A percentile compares a stretch with the other conserved stretches of the same genome.
Conservation (phyloP, 306 rosid species). For the Quercus wislizeni region DNA sequence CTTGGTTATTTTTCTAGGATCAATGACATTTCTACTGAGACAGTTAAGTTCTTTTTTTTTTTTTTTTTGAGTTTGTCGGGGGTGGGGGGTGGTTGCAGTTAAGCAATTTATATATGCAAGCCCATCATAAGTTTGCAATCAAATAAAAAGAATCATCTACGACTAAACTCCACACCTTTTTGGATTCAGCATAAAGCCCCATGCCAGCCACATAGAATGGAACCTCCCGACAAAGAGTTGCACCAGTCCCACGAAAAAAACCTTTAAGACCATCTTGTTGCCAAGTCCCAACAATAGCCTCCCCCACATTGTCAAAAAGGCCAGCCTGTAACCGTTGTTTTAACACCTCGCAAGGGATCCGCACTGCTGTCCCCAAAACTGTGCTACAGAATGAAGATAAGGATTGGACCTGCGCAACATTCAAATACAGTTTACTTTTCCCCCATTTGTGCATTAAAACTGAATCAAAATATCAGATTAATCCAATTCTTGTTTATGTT, state of each 20-base stretch:
- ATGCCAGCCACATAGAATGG: slow-evolving; percentile 99
- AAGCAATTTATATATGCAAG: not conserved
- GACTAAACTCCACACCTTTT: slow-evolving; percentile 56
- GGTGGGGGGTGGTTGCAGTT: no score
- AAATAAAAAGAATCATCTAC: not conserved
- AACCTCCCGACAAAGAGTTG: slow-evolving; percentile 98
- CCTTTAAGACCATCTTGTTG: slow-evolving; percentile 92
- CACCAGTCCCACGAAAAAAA: slow-evolving; percentile 98
- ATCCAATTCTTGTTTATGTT: not conserved
- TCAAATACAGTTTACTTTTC: slow-evolving; percentile 16
- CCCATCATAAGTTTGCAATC: not conserved
- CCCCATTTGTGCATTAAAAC: not conserved
- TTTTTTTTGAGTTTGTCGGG: no score
- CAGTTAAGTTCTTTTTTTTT: not conserved
- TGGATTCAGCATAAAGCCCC: slow-evolving; percentile 97
- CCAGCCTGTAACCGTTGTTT: slow-evolving; percentile 99
- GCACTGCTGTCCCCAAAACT: slow-evolving; percentile 92
- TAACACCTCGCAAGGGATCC: slow-evolving; percentile 95
- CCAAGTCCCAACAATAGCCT: slow-evolving; percentile 88
- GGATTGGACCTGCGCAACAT: slow-evolving; percentile 76
- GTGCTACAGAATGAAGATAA: slow-evolving; percentile 95
- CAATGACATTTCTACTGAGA: not conserved
- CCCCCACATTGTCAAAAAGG: slow-evolving; percentile 79
- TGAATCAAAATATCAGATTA: slow-evolving; percentile 7
- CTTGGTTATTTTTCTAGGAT: not conserved